Evolutionary conservation across 2,329 filamentous ascomycete species (phyloP).

Genomic region (Grosmannia huntii): DNA sequence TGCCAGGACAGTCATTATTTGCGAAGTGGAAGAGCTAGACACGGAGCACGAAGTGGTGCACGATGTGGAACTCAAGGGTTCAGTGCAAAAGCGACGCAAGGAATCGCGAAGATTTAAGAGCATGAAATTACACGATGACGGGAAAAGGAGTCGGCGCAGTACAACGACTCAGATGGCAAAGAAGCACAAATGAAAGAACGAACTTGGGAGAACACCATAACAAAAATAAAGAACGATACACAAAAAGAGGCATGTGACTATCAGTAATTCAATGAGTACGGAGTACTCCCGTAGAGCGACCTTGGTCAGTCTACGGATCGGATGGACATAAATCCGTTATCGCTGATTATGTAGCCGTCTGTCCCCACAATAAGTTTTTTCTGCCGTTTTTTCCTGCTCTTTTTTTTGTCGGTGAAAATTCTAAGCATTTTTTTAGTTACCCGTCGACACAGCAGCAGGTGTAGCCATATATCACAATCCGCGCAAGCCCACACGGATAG

Average conservation of each 20-base stretch:
- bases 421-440: background rate
- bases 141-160: background rate
- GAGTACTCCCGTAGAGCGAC: no score
- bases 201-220: background rate
- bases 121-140: background rate
- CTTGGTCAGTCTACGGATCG: background rate
- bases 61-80: background rate
- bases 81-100: background rate
- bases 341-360: background rate
- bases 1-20: background rate
- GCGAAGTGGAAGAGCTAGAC: background rate
- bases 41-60: background rate
- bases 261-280: no score
- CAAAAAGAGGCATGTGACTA: no score
- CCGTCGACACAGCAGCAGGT: background rate
- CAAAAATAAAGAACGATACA: background rate
- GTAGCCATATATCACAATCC: background rate
- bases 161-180: background rate
- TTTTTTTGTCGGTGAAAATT: constrained; percentile 3
- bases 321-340: background rate
- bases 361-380: constrained; percentile 3
- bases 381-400: background rate
- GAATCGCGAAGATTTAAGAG: background rate
- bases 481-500: background rate
- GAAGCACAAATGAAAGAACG: background rate